Base-by-base conservation (phyloP, 2,329 filamentous ascomycete genomes). In the Cercospora sp. region DNA sequence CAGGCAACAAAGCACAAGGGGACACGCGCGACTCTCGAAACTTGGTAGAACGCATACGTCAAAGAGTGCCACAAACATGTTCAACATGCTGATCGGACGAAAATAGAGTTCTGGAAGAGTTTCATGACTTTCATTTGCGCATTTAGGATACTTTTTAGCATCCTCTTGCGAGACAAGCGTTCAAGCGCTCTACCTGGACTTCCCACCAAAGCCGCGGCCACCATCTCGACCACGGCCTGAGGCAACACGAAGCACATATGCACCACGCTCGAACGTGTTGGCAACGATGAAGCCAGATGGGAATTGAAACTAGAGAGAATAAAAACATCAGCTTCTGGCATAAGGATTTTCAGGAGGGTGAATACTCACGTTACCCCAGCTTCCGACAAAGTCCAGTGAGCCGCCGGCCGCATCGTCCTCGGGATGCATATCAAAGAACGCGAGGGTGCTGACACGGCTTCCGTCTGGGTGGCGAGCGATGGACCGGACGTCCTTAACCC, bases 231-330 rank as follows among this genome's bases (percentile, higher is more conserved):
- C 71, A 59, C 67, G 67, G 51, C 71, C 71, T 5, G 61, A 68
- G 18, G 71, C 71, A 13, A 72, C 71, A 20, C 69, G 65, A 10
- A 71, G 64, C 30, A 79, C 76, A 68, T 79, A 80, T 16, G 74
- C 78, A 68, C 84, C 84, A 8, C 83, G 78, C 76, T 86, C 84
- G 65, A 85, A 85, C 1, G 80, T 84, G 76, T 86, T 85, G 68
- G 86, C 74, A 8, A 85, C 79, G 66, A 86, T 81, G 71, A 81
- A 82, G 2, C 84, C 84, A 0, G 79, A 82, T 73, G 80, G 80
- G 74, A 85, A 86, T 1, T 82, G 82, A 68, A 84, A 86, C 48
- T 55, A 9, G 6, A 28, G 9, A 2, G 23, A 55, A 28, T 5
- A 55, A 12, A 55, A 55, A 28, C 23, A 30, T 55, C 28, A 55